Percentiles rank a stretch among this genome's conserved stretches.
Conservation (phyloP, 2,329 filamentous ascomycete genomes). For the Cordyceps tenuipes region DNA sequence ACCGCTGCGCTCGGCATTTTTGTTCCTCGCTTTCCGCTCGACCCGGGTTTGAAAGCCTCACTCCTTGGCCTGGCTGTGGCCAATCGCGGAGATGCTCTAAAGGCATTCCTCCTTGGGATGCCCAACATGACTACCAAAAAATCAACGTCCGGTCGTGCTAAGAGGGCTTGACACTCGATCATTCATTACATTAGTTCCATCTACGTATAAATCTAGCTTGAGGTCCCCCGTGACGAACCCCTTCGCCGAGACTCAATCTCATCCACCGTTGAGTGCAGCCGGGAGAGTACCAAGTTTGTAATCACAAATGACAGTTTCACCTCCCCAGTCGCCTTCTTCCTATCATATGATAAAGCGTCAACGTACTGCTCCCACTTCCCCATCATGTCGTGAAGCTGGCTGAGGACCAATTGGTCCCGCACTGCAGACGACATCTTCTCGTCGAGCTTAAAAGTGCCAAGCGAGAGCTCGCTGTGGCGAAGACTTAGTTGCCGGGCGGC, state of each 20-base stretch:
- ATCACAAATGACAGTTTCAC: not conserved
- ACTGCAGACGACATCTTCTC: not conserved
- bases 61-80: not conserved
- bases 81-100: not conserved
- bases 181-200: not conserved
- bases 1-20: not conserved
- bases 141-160: not conserved
- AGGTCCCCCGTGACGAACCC: not conserved
- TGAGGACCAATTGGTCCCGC: not conserved
- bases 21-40: not conserved
- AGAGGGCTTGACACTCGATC: not conserved
- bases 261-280: not conserved
- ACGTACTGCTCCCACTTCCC: not conserved
- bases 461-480: not conserved
- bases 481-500: not conserved
- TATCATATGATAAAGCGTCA: not conserved
- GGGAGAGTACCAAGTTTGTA: not conserved
- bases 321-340: not conserved
- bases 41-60: not conserved
- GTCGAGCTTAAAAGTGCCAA: not conserved
- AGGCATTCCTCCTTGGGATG: not conserved
- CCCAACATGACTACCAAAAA: not conserved
- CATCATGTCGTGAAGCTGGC: not conserved
- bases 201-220: not conserved
- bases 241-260: not conserved